phyloP scores from a whole-genome alignment of 164 flowering plant species.

The Stephania yunnanensis region DNA sequence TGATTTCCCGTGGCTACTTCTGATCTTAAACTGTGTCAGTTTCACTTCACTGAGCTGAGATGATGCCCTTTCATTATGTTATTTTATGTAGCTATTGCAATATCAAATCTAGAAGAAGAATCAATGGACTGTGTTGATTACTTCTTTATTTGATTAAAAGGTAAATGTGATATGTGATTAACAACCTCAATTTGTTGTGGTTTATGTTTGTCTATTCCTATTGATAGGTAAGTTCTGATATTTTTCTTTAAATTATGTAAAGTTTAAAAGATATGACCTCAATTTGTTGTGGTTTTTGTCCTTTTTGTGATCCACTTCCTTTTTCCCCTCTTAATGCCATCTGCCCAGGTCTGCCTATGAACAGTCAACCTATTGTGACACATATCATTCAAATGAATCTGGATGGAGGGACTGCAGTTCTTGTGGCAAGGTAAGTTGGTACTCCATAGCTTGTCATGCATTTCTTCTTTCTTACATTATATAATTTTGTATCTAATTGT shows the following conservation, averaged over 20 bases:
- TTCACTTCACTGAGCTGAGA: no score
- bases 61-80: no score
- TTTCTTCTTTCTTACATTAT: background rate
- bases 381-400: slow-evolving; percentile 65
- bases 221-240: background rate
- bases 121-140: background rate
- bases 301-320: background rate
- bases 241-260: background rate
- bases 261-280: background rate
- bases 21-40: no score
- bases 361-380: slow-evolving; percentile 65
- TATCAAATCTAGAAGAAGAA: no score
- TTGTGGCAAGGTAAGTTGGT: slow-evolving; percentile 68
- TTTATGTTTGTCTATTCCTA: background rate
- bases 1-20: no score
- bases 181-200: background rate
- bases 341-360: slow-evolving; percentile 62
- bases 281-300: background rate
- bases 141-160: background rate
- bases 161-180: background rate
- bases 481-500: slow-evolving; percentile 4
- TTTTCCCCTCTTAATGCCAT: background rate
- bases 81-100: no score
- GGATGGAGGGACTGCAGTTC: slow-evolving; percentile 88
- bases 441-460: background rate